Evolutionary conservation across 768 basidiomycete species (phyloP), one percentile per base, ranked within the genome.

Genomic region (Boletus subparvulus): DNA sequence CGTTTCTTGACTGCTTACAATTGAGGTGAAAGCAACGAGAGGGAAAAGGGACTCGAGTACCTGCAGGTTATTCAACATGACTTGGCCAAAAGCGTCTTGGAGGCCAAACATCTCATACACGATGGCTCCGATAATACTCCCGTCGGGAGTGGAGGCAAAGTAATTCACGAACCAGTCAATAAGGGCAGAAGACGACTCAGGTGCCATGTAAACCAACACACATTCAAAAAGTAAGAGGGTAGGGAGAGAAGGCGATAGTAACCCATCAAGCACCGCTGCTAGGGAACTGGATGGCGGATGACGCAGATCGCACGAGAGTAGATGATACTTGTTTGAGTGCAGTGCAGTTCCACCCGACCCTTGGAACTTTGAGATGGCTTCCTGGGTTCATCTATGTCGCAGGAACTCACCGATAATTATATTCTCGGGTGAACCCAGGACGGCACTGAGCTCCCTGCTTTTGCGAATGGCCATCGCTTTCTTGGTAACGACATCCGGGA

Each of bases 161-260:
- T 78, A 78, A 53, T 81, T 75, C 3, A 81, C 77, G 65, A 95
- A 94, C 90, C 91, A 95, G 37, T 75, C 70, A 2, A 97, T 74
- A 13, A 97, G 66, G 1, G 74, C 75, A 30, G 80, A 76, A 1
- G 87, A 87, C 4, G 78, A 75, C 4, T 73, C 66, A 0, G 90
- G 85, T 80, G 49, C 33, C 52, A 98, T 90, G 73, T 99, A 98
- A 14, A 85, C 93, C 52, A 97, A 80, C 17, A 98, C 90, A 63
- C 96, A 98, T 78, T 98, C 96, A 58, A 92, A 94, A 10, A 98
- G 74, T 24, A 98, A 77, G 3, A 98, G 81, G 1, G 94, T 95
- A 4, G 95, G 93, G 65, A 2, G 67, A 1, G 77, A 62, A 0
- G 83, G 78, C 16, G 88, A 86, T 35, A 96, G 77, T 17, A 83